Conservation (phyloP, 2,329 filamentous ascomycete species). For the Dendrostoma leiphaemia region DNA sequence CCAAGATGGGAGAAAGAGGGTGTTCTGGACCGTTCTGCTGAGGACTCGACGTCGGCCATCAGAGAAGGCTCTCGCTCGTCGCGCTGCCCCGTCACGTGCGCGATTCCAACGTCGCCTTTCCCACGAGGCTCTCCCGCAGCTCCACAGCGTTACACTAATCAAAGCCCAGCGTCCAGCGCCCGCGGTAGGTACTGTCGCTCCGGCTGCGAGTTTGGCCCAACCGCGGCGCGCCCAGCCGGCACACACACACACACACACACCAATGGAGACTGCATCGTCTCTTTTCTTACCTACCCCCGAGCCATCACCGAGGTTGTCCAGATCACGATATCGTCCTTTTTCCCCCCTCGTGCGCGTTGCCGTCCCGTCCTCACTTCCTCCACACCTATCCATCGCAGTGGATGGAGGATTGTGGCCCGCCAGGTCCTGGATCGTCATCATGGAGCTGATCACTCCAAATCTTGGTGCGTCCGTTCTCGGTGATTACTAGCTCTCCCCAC, state of each 20-base stretch:
- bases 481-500: slow-evolving; percentile 10
- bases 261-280: neutral
- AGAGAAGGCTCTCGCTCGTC: slow-evolving; percentile 5
- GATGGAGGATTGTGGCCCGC: neutral
- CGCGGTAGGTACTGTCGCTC: too few relatives aligned
- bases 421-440: neutral
- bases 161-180: neutral
- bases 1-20: neutral
- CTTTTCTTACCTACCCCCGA: neutral
- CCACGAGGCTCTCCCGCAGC: slow-evolving; percentile 5
- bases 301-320: slow-evolving; percentile 6
- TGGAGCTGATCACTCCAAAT: slow-evolving; percentile 5
- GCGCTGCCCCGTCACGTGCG: neutral
- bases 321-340: neutral
- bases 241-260: too few relatives aligned
- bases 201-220: too few relatives aligned
- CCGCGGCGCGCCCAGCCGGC: neutral
- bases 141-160: neutral
- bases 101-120: slow-evolving; percentile 6
- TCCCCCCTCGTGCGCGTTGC: neutral
- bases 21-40: slow-evolving; percentile 1
- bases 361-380: neutral
- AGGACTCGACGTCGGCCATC: neutral
- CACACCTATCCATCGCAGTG: neutral
- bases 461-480: slow-evolving; percentile 13